Base-by-base conservation (phyloP, 139 green algal genomes). In the Coelastrella sp. region DNA sequence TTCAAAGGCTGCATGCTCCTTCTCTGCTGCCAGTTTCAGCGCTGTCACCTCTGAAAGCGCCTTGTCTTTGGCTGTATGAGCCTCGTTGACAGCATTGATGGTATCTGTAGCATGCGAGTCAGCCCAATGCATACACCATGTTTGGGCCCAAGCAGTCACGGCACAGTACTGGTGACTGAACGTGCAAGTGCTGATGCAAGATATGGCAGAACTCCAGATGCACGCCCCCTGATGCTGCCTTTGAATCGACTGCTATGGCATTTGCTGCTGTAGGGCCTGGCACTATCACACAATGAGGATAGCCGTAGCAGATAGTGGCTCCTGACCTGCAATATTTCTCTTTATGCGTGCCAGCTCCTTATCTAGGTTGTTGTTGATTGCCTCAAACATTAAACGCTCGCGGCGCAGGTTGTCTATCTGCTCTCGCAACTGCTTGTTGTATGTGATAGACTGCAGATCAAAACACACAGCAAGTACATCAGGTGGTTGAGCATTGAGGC, bases 311-410 rank as follows among this genome's bases (percentile, higher is more conserved):
- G n/a, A n/a, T n/a, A n/a, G n/a, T n/a, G n/a, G n/a, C n/a, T n/a
- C n/a, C n/a, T 21, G 19, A 81, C 74, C 74, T 81, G 77, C 77
- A 45, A 84, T 84, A 40, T 75, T 84, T 23, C 60, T 37, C 60
- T 84, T 84, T 37, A 84, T 84, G 25, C 77, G 77, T 63, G 77
- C 77, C 23, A 84, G 77, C 35, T 84, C 77, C 30, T 89, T 86
- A 66, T 96, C 89, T 71, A 98, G 85, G 89, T 98, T 98, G 64
- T 41, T 87, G 84, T 95, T 89, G 45, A 98, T 93, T 83, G 93
- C 90, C 53, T 98, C 92, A 91, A 98, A 98, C 87, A 97, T 95
- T 69, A 96, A 81, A 11, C 92, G 90, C 91, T 99, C 96, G 0
- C 94, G 90, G 9, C 95, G 85, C 63, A 98, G 85, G 85, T 93